Conservation (phyloP, 352 stramenopile species). For the Chrysophaeum taylorii region DNA sequence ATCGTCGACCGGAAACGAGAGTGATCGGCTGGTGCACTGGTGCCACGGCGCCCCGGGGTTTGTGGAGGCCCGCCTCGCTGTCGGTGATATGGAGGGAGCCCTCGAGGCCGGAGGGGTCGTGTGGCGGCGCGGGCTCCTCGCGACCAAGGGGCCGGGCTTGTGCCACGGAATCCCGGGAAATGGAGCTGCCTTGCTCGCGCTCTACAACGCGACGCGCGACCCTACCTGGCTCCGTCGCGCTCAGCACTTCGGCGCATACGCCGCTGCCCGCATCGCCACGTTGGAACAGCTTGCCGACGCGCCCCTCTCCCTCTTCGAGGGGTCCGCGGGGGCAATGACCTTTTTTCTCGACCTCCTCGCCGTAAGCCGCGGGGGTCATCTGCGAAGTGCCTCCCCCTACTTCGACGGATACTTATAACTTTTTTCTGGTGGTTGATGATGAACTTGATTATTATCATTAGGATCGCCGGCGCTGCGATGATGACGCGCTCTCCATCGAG, state of each 20-base stretch:
- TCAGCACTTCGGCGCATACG: not conserved
- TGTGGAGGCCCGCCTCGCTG: not conserved
- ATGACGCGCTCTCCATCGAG: too few relatives aligned
- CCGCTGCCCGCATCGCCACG: not conserved
- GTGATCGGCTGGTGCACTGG: conserved; percentile 8
- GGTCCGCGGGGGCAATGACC: too few relatives aligned
- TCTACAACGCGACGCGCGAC: conserved; percentile 11
- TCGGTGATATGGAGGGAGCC: not conserved
- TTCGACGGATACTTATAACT: too few relatives aligned
- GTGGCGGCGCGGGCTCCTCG: conserved; percentile 14
- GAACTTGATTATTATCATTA: too few relatives aligned
- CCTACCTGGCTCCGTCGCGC: conserved; percentile 10
- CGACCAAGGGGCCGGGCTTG: conserved; percentile 17
- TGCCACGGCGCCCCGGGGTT: conserved; percentile 17
- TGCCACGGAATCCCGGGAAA: conserved; percentile 21
- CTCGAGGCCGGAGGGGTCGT: not conserved
- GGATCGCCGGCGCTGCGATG: too few relatives aligned
- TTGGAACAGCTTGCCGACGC: not conserved
- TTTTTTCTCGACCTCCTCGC: too few relatives aligned
- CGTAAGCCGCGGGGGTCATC: too few relatives aligned
- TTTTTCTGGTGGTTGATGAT: too few relatives aligned
- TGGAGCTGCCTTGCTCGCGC: conserved; percentile 2
- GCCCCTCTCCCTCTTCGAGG: conserved; percentile 10
- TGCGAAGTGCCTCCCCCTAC: too few relatives aligned
- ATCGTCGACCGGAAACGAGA: not conserved